Evolutionary conservation across 306 rosid genomes (phyloP), one percentile per base, ranked within the genome.

Genomic region (Trifolium repens): DNA sequence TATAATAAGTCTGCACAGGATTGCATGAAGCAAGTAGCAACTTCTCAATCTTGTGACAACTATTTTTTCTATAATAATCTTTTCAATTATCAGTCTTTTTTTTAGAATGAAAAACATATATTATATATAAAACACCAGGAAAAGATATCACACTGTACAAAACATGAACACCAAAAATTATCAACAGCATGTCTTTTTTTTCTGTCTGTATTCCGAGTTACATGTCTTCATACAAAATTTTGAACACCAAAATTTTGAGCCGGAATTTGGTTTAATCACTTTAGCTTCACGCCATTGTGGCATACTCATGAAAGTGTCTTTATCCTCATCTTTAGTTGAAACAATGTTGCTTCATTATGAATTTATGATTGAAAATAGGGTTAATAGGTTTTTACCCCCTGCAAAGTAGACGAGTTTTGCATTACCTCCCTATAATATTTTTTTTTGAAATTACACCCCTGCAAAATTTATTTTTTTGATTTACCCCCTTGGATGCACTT

Each of bases 1-100:
- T 22, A 1, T 58, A 57, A 55, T 14, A 15, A 69, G 12, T 16
- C 4, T 69, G 61, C 34, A 30, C 17, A 52, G 32, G 63, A 11
- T 17, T 37, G 37, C 39, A 35, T 7, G 3, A 71, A 59, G 17
- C 30, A n/a, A 47, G 3, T 54, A 59, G 30, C 30, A n/a, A 47
- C 9, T 46, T 74, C 37, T 17, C 26, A 32, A 12, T 7, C 59
- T 74, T 50, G 39, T 11, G 63, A 50, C 42, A 66, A 75, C n/a
- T 68, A 63, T 35, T 17, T 35, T 17, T 61, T 62, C 60, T 53
- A 17, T 53, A 53, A 43, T 74, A 34, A 19, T 62, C 2, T 37
- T 75, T 75, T 61, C 39, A 59, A 59, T 59, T 27, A 17, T 54
- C 8, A 17, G 35, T 32, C 35, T 32, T 32, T 32, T 32, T 32